Evolutionary conservation across 23 red algal species (phyloP), one percentile per base, ranked within the genome.

Genomic region (Agarophyton chilense): DNA sequence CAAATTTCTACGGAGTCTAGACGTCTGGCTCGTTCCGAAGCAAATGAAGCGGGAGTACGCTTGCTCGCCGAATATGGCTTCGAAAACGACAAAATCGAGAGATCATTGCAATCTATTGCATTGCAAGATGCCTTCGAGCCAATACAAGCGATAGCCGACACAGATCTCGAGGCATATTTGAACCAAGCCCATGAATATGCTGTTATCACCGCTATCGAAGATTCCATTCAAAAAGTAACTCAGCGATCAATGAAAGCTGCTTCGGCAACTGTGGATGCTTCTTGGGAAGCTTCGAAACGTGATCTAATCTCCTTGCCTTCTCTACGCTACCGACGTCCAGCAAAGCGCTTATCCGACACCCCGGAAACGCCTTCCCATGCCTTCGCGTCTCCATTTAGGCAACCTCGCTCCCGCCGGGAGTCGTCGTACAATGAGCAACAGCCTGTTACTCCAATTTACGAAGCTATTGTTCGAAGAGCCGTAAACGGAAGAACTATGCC

Each of bases 301-400:
- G 72, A 90, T 61, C 53, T 90, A 13, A 53, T 90, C 42, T 77
- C 86, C 19, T 45, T 90, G n/a, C 72, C 86, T n/a, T 47, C 72
- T 32, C 2, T 45, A 7, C 61, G 41, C 6, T 72, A 72, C 31
- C 64, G 62, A 4, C 72, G 44, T 34, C 26, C 72, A 1, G 24
- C 56, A 21, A 46, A 71, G 35, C 67, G 34, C 11, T 17, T 63
- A 18, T 63, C 72, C 12, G 51, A 46, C 29, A 31, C 36, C 8
- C 25, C 73, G 4, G 43, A 38, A 22, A 79, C 72, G 11, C 54
- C 72, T 14, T 40, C 52, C 29, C 52, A 47, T 35, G 86, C 86
- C 24, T 90, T 90, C 63, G 86, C 86, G 17, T 90, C 86, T 7
- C 86, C 86, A 1, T 90, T 90, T 35, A 38, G 86, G 63, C 56